Conservation (phyloP, 306 rosid genomes). For the Oxytropis ochrocephala region DNA sequence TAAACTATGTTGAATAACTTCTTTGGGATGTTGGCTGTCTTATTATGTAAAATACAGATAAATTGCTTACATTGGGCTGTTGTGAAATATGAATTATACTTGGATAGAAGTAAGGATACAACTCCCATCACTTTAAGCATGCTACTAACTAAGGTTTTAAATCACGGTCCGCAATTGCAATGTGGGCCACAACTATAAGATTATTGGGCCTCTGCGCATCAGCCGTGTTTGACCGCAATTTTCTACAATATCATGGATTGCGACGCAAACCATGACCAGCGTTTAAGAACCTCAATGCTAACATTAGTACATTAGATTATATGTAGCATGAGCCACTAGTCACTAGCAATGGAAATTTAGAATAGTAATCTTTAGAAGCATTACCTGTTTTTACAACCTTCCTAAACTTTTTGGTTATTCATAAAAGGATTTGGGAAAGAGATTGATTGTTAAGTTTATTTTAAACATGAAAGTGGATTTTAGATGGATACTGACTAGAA, state of each 20-base stretch:
- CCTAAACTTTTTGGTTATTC: not conserved
- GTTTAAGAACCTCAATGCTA: not conserved
- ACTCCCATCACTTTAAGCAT: not conserved
- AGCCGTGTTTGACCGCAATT: no score
- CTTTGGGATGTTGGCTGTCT: not conserved
- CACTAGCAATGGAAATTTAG: not conserved
- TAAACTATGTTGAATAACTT: not conserved
- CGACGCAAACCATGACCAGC: no score
- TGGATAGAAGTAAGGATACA: not conserved
- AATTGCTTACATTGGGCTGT: constrained; percentile 3
- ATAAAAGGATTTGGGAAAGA: constrained; percentile 2
- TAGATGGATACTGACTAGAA: not conserved
- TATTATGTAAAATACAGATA: not conserved
- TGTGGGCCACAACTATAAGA: no score
- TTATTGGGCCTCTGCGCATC: no score
- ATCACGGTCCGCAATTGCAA: no score
- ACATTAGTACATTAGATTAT: not conserved
- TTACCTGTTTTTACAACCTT: not conserved
- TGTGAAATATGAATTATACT: not conserved
- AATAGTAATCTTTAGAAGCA: not conserved
- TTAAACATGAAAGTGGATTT: not conserved
- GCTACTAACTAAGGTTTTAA: not conserved
- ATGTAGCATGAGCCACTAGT: not conserved
- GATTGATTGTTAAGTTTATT: not conserved
- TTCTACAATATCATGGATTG: no score